Evolutionary conservation across 768 basidiomycete species (phyloP).

Genomic region (Auriscalpium orientale): DNA sequence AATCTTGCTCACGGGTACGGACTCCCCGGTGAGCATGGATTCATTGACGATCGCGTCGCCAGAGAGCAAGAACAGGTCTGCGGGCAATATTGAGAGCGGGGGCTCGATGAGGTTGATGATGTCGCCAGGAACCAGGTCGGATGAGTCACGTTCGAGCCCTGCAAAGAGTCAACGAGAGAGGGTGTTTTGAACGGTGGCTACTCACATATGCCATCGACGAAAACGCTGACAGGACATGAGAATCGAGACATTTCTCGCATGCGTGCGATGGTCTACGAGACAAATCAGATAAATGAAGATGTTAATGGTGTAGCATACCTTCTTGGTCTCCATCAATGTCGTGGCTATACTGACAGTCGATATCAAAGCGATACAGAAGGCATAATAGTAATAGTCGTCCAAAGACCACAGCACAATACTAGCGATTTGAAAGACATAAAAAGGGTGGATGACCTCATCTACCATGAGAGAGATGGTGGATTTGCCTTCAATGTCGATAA

Average conservation of each 20-base stretch:
- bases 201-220: conserved; percentile 55
- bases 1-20: conserved; percentile 90
- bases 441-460: conserved; percentile 95
- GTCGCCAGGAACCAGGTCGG: conserved; percentile 84
- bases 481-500: conserved; percentile 88
- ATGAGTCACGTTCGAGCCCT: conserved; percentile 73
- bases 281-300: background rate
- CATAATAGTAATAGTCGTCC: conserved; percentile 96
- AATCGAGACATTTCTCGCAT: conserved; percentile 97
- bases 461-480: conserved; percentile 68
- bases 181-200: background rate
- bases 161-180: conserved; percentile 1
- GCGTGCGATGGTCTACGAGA: conserved; percentile 68
- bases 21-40: conserved; percentile 98
- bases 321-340: conserved; percentile 87
- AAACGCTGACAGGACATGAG: conserved; percentile 65
- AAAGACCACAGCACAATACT: conserved; percentile 91
- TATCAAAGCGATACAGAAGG: conserved; percentile 92
- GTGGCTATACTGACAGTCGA: conserved; percentile 76
- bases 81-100: conserved; percentile 68
- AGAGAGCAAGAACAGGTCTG: conserved; percentile 86
- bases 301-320: conserved; percentile 39
- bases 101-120: conserved; percentile 82
- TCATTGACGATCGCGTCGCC: conserved; percentile 98
- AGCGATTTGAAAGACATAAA: conserved; percentile 97